Conservation (phyloP, 129 eudicot species). For the carrot (Daucus carota) region DNA sequence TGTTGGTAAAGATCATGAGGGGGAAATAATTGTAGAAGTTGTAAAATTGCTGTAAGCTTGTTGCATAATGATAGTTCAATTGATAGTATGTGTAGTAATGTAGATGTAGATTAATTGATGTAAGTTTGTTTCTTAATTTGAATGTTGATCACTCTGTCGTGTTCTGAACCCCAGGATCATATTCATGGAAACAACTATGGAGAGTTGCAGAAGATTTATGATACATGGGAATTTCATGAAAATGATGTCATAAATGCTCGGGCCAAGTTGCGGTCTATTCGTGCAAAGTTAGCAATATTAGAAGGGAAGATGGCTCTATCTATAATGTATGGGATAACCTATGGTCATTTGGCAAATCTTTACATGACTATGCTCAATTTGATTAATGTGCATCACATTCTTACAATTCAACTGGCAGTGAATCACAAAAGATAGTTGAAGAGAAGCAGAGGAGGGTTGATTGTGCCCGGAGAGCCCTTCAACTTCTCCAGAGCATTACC, state of each 20-base stretch:
- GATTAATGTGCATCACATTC: neutral
- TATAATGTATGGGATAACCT: slow-evolving; percentile 33
- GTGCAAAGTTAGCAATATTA: slow-evolving; percentile 58
- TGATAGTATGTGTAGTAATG: neutral
- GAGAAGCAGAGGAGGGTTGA: slow-evolving; percentile 64
- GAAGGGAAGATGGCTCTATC: slow-evolving; percentile 70
- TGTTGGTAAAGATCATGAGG: neutral
- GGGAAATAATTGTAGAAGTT: neutral
- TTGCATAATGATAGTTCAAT: neutral
- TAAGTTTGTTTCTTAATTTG: neutral
- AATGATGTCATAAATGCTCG: slow-evolving; percentile 50
- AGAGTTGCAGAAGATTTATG: slow-evolving; percentile 50
- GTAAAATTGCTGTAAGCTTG: neutral
- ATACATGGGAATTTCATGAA: slow-evolving; percentile 74
- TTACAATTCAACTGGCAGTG: slow-evolving; percentile 26
- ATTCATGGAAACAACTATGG: slow-evolving; percentile 23
- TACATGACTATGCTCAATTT: neutral
- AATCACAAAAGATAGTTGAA: slow-evolving; percentile 46
- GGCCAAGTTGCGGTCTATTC: slow-evolving; percentile 44
- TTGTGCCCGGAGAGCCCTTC: slow-evolving; percentile 39
- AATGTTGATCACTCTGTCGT: neutral
- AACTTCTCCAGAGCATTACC: slow-evolving; percentile 45
- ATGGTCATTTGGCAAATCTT: neutral
- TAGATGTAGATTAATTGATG: too few species aligned
- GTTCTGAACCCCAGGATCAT: slow-evolving; percentile 44